Conservation (phyloP, 2,329 filamentous ascomycete genomes). For the Epichloe sp. region DNA sequence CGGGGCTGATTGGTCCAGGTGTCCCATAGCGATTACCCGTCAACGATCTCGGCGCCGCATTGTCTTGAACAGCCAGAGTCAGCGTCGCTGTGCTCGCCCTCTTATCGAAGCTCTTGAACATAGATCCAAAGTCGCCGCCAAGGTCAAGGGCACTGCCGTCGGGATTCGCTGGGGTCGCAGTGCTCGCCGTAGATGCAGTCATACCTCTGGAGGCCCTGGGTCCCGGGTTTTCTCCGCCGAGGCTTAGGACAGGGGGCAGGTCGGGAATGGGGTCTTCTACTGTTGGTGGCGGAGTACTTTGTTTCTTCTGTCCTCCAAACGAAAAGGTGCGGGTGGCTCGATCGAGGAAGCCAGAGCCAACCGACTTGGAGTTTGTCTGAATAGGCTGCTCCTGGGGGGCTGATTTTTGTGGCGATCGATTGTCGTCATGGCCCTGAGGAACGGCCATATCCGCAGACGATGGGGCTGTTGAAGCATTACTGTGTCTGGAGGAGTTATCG, state of each 20-base stretch:
- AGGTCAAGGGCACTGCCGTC: slow-evolving; percentile 34
- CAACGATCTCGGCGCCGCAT: slow-evolving; percentile 29
- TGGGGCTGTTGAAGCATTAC: slow-evolving; percentile 47
- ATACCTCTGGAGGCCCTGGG: slow-evolving; percentile 32
- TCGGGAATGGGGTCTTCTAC: slow-evolving; percentile 20
- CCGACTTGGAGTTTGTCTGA: slow-evolving; percentile 33
- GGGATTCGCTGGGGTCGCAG: slow-evolving; percentile 37
- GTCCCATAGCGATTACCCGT: slow-evolving; percentile 29
- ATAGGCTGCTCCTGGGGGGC: slow-evolving; percentile 24
- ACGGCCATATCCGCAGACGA: slow-evolving; percentile 35
- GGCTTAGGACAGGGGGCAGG: slow-evolving; percentile 25
- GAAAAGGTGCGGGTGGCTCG: slow-evolving; percentile 46
- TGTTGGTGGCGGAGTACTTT: slow-evolving; percentile 17
- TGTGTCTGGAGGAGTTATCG: slow-evolving; percentile 49
- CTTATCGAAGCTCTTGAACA: slow-evolving; percentile 44
- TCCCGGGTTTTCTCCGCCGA: slow-evolving; percentile 18
- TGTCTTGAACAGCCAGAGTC: slow-evolving; percentile 28
- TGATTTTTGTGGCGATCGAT: slow-evolving; percentile 20
- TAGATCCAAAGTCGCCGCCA: slow-evolving; percentile 44
- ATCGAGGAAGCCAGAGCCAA: slow-evolving; percentile 38
- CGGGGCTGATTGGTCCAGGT: slow-evolving; percentile 36
- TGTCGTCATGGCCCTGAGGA: slow-evolving; percentile 16
- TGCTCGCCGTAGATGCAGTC: slow-evolving; percentile 40
- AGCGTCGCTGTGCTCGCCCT: slow-evolving; percentile 36
- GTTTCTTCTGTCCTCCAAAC: slow-evolving; percentile 43